Evolutionary conservation across 2,329 filamentous ascomycete species (phyloP), one percentile per base, ranked within the genome.

Genomic region (Sordariomycetes sp.): DNA sequence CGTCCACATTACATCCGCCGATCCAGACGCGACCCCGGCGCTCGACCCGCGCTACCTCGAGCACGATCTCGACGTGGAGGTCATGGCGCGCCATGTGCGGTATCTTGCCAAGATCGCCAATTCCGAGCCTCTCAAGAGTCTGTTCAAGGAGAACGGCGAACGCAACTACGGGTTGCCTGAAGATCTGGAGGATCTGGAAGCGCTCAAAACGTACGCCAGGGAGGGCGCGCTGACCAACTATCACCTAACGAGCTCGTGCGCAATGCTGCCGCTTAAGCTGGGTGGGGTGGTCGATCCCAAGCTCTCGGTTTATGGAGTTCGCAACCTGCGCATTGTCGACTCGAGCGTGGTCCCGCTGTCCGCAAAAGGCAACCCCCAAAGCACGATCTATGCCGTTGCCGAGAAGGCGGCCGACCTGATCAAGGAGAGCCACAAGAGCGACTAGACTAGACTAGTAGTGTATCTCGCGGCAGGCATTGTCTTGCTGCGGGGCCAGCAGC

Each of bases 311-410:
- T 54, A 57, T 36, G 55, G 55, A 11, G 46, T 54, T 16, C 34
- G 39, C 9, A 46, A 48, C 29, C 38, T 60, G 27, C 49, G 55
- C 21, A 46, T 61, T 27, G 51, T 45, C 20, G 49, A 51, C 34
- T 42, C 38, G 31, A 45, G 41, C 25, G 43, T 51, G 19, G 44
- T 51, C 21, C 48, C 48, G n/a, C 38, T 34, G 12, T 21, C 46
- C 10, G 44, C 45, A 17, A 41, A 36, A 20, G 32, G 46, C 65
- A 68, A 12, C 66, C 72, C 45, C 27, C 44, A 38, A 42, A 71
- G 70, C 61, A 66, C 67, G 7, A 68, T 66, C 7, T 72, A 72
- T 47, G 67, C 64, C 3, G 70, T 72, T 43, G 68, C 64, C 1
- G 69, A 72, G 50, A 68, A 68, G 43, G 46, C 49, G 4, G 46